Conservation (phyloP, 306 rosid species). For the Fragaria vesca region DNA sequence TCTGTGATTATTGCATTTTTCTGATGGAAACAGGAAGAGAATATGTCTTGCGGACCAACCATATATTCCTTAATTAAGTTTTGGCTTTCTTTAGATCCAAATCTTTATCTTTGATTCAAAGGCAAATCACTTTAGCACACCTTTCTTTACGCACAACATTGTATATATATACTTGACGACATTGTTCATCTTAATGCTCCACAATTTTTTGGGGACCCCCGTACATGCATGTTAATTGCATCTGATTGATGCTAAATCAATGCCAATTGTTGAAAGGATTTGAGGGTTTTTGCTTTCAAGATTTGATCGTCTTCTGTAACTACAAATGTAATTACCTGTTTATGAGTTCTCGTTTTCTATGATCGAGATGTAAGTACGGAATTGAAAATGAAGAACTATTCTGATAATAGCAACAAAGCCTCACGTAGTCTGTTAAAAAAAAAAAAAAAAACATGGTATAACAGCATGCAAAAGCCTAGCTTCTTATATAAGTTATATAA, state of each 20-base stretch:
- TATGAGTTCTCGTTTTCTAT: too few species aligned
- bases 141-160: not conserved
- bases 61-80: slow-evolving; percentile 41
- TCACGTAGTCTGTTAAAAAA: too few species aligned
- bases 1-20: not conserved
- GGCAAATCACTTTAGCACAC: slow-evolving; percentile 30
- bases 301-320: too few species aligned
- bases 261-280: too few species aligned
- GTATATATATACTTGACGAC: not conserved
- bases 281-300: too few species aligned
- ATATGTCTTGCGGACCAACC: slow-evolving; percentile 28
- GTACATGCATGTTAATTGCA: slow-evolving; percentile 17
- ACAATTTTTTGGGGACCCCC: slow-evolving; percentile 46
- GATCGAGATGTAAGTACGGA: too few species aligned
- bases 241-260: not conserved
- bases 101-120: slow-evolving; percentile 31
- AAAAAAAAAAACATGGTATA: not conserved
- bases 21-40: slow-evolving; percentile 10
- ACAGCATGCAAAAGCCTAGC: not conserved
- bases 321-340: too few species aligned
- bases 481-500: not conserved
- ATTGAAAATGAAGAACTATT: too few species aligned
- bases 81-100: slow-evolving; percentile 54
- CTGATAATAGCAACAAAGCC: too few species aligned
- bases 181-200: slow-evolving; percentile 51